Evolutionary conservation across 441 rosid species (phyloP), one percentile per base, ranked within the genome.

Genomic region (Mallotus repandus): DNA sequence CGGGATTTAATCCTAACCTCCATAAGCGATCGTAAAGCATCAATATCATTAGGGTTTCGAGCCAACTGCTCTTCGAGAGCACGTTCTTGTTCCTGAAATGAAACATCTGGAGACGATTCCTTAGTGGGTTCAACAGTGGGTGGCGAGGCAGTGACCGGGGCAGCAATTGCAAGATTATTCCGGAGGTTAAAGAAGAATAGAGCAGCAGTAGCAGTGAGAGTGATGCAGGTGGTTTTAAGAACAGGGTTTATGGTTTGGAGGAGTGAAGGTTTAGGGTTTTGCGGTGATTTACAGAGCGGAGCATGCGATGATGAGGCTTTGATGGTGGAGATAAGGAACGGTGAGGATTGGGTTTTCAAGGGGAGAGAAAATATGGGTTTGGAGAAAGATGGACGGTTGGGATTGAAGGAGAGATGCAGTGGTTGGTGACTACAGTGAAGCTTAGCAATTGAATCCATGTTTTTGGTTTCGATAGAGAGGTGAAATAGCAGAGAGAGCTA

Each of bases 131-230:
- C 85, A 38, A 75, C 78, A 7, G 79, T 46, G 32, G 90, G 57
- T 9, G 85, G 50, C 9, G 86, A 43, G 8, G 83, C 21, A 4
- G 85, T 9, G 52, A 82, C 25, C 1, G 91, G 87, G 55, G 84
- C 57, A 43, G 97, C 94, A 63, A 85, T 66, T 14, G 89, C 86
- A 0, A 89, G 89, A 70, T 78, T 87, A 63, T 4, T 67, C 56
- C 84, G 86, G 61, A 87, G 76, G n/a, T 90, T 53, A 18, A 83
- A 70, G 78, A 91, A 79, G 84, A 91, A 68, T 1, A 95, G 25
- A 1, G 89, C 93, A 56, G 94, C 92, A 16, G 99, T 86, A 10
- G 78, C 73, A 7, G 94, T 83, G 22, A 92, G 29, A 32, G 91
- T 71, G 73, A 95, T 75, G 83, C 82, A 84, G 61, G 93, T 69